Conservation (phyloP, 2,329 filamentous ascomycete species). For the Colletotrichum phormii region DNA sequence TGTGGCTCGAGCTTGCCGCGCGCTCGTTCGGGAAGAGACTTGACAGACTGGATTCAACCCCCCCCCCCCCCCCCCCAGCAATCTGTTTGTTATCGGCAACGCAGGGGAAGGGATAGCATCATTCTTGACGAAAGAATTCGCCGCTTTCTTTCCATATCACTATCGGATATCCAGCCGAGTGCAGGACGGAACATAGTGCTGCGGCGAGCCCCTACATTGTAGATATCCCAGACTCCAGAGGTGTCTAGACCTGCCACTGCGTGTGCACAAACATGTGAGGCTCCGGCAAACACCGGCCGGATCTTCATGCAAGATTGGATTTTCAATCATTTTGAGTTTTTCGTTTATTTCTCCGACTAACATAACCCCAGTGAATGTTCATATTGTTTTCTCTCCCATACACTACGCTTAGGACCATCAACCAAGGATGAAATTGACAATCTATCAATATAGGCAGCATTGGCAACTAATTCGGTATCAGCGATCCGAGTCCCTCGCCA, state of each 20-base stretch:
- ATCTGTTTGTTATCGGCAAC: slow-evolving; percentile 4
- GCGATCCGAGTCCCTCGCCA: neutral
- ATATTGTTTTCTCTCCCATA: neutral
- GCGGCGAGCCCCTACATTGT: neutral
- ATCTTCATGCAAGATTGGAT: slow-evolving; percentile 13
- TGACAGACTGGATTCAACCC: no score
- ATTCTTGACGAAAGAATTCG: neutral
- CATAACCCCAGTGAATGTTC: neutral
- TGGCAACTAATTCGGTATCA: neutral
- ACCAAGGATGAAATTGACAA: neutral
- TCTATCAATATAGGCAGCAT: neutral
- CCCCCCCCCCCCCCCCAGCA: no score
- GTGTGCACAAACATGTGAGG: neutral
- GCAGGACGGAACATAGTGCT: neutral
- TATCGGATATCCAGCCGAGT: neutral
- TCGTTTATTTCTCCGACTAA: neutral
- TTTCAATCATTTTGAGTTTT: neutral
- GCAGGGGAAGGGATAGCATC: neutral
- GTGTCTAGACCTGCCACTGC: neutral
- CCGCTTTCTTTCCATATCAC: neutral
- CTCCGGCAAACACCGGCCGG: slow-evolving; percentile 14
- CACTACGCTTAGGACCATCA: neutral
- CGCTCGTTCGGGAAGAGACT: neutral
- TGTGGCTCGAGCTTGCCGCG: slow-evolving; percentile 9
- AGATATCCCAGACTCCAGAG: neutral